Evolutionary conservation across 1,139 yeast genomes (phyloP).

Genomic region (Hansenula lynferdii): DNA sequence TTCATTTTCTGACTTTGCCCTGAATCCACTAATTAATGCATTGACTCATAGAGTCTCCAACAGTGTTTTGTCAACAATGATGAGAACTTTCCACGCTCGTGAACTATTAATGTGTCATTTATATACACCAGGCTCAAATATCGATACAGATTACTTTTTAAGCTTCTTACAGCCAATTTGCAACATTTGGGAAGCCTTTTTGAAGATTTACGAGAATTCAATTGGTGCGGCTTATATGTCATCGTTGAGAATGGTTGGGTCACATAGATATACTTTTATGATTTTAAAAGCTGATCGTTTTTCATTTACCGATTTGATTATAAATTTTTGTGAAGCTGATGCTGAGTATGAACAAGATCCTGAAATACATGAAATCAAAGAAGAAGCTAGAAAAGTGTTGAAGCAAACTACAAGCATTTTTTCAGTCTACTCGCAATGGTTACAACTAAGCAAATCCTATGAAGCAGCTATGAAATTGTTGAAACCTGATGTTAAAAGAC

Average conservation of each 20-base stretch:
- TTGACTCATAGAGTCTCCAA: neutral
- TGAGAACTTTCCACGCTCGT: constrained; percentile 1
- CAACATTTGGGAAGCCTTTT: constrained; percentile 1
- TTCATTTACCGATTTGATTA: neutral
- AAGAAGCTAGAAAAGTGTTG: neutral
- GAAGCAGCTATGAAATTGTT: constrained; percentile 1
- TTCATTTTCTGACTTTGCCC: neutral
- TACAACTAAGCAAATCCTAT: constrained; percentile 1
- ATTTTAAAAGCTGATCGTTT: neutral
- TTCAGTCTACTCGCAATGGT: neutral
- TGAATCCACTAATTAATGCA: neutral
- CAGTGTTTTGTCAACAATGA: neutral
- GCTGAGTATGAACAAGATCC: neutral
- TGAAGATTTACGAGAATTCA: neutral
- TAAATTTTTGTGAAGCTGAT: constrained; percentile 1
- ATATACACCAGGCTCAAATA: constrained; percentile 1
- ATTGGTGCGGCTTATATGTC: neutral
- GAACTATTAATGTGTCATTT: neutral
- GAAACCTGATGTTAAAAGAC: constrained; percentile 1
- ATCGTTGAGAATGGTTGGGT: neutral
- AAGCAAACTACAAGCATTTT: neutral
- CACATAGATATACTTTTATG: neutral
- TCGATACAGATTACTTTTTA: neutral
- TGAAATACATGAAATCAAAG: neutral
- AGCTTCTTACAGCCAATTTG: neutral